Evolutionary conservation across 257 asterid genomes (phyloP).

Genomic region (Lithospermum erythrorhizon): DNA sequence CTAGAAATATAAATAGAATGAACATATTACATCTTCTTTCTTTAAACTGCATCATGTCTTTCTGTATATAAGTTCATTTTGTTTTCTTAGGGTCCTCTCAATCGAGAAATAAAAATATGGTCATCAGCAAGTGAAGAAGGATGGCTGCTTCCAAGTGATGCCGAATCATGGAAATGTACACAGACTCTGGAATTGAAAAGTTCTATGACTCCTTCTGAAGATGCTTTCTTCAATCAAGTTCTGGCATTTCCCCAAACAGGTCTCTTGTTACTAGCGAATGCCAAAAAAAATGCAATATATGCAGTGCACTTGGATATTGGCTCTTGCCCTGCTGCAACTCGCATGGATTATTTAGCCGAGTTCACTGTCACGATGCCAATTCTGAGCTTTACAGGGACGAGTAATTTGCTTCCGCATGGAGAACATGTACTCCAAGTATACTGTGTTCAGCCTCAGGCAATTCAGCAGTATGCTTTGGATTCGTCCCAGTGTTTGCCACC

Average conservation of each 20-base stretch:
- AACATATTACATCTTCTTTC: background rate
- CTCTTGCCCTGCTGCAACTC: conserved; percentile 65
- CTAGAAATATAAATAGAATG: no score
- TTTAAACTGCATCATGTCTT: background rate
- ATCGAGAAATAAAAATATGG: conserved; percentile 87
- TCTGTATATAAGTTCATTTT: conserved; percentile 4
- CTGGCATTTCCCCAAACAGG: conserved; percentile 73
- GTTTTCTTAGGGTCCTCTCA: conserved; percentile 68
- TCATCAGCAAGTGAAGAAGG: conserved; percentile 92
- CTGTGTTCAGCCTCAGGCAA: conserved; percentile 96
- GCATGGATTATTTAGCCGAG: conserved; percentile 82
- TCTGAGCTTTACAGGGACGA: conserved; percentile 91
- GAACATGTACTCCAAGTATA: conserved; percentile 87
- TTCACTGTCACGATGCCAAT: conserved; percentile 96
- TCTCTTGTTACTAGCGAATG: conserved; percentile 84
- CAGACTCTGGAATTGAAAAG: conserved; percentile 78
- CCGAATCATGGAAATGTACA: conserved; percentile 83
- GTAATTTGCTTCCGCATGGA: conserved; percentile 67
- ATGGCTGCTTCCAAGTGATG: conserved; percentile 89
- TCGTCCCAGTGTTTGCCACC: conserved; percentile 88
- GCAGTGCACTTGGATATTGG: conserved; percentile 93
- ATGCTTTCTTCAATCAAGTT: conserved; percentile 93
- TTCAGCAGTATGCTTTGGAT: conserved; percentile 93
- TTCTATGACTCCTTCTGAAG: conserved; percentile 51
- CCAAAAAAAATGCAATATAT: conserved; percentile 87